phyloP scores from a whole-genome alignment of 306 rosid species.

The Quercus bicolor region DNA sequence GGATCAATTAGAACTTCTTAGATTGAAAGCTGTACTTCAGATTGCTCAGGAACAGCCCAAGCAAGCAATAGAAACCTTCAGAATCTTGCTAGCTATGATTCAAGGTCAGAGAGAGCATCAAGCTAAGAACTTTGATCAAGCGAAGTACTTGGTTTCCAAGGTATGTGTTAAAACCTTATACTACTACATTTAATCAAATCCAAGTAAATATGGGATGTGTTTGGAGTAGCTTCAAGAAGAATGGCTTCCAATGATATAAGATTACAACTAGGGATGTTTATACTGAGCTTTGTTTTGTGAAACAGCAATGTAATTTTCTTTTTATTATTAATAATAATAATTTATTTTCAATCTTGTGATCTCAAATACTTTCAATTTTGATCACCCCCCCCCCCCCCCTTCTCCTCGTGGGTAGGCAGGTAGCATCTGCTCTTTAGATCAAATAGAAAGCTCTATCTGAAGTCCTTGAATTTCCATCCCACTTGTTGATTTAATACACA shows the following conservation, averaged over 20 bases:
- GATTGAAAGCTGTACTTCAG: conserved; percentile 82
- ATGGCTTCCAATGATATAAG: too few relatives aligned
- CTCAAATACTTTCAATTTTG: neutral
- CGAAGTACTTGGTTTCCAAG: conserved; percentile 38
- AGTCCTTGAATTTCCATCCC: neutral
- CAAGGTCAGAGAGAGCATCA: conserved; percentile 59
- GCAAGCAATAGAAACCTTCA: conserved; percentile 87
- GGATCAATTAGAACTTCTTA: conserved; percentile 79
- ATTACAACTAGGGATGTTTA: neutral
- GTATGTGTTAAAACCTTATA: conserved; percentile 28
- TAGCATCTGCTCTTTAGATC: neutral
- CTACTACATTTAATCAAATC: neutral
- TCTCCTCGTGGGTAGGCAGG: neutral
- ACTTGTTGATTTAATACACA: neutral
- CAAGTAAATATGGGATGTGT: neutral
- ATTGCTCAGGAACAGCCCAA: conserved; percentile 78
- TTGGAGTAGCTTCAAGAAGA: neutral
- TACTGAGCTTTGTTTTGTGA: neutral
- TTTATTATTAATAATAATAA: neutral
- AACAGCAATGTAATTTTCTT: neutral
- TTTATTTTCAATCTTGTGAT: neutral
- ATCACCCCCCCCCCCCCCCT: neutral
- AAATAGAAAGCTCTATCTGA: neutral
- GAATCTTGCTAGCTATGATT: conserved; percentile 71
- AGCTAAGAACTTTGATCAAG: conserved; percentile 35